phyloP scores from a whole-genome alignment of 352 stramenopile genomes.

The Pythium rhizo-oryzae region DNA sequence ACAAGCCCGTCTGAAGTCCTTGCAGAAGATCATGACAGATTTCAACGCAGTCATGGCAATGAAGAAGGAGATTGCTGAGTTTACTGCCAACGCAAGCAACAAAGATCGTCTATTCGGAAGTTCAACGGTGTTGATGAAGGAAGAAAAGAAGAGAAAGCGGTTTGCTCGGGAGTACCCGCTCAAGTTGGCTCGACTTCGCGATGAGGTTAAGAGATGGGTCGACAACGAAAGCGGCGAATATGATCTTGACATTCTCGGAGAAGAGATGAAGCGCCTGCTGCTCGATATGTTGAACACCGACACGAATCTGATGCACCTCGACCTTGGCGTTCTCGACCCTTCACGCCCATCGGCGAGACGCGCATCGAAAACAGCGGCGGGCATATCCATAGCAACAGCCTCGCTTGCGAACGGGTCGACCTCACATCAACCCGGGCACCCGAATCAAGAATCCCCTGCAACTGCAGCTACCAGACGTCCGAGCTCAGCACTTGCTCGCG shows the following conservation, averaged over 20 bases:
- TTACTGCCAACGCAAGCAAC: constrained; percentile 67
- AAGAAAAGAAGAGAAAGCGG: constrained; percentile 77
- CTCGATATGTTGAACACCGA: constrained; percentile 84
- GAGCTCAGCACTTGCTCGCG: constrained; percentile 36
- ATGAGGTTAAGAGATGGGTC: constrained; percentile 76
- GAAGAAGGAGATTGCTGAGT: constrained; percentile 73
- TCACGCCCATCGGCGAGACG: constrained; percentile 39
- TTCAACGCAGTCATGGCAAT: constrained; percentile 73
- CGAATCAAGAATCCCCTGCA: constrained; percentile 13
- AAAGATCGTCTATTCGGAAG: constrained; percentile 79
- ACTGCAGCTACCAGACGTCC: constrained; percentile 37
- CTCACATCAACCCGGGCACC: constrained; percentile 3
- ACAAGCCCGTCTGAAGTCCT: constrained; percentile 60
- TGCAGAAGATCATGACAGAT: constrained; percentile 81
- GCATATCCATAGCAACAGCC: neutral
- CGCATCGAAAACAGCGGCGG: constrained; percentile 22
- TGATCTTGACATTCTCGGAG: constrained; percentile 68
- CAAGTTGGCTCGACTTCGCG: constrained; percentile 47
- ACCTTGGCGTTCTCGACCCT: constrained; percentile 55
- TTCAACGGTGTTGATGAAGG: constrained; percentile 70
- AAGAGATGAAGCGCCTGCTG: constrained; percentile 72
- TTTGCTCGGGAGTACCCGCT: constrained; percentile 72
- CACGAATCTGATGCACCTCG: constrained; percentile 84
- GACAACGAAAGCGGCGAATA: constrained; percentile 76
- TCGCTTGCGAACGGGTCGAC: neutral